A percentile compares a stretch with the other conserved stretches of the same genome.
phyloP scores from a whole-genome alignment of 2,329 filamentous ascomycete genomes.

The Hymenoscyphus fructigenus region DNA sequence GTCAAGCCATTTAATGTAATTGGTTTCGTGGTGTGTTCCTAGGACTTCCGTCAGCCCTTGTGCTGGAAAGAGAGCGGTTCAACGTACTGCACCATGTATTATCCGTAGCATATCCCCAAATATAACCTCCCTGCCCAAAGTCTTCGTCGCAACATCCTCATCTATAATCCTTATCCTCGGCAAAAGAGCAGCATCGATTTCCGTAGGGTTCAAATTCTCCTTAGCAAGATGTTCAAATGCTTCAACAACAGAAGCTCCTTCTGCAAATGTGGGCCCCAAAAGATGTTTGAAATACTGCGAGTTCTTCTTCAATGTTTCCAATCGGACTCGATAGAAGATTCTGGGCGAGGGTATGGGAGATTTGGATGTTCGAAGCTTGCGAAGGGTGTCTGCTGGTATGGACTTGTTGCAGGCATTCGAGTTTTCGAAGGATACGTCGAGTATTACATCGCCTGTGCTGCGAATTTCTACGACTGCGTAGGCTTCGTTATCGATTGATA shows the following conservation, averaged over 20 bases:
- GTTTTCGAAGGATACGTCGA: constrained; percentile 65
- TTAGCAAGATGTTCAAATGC: constrained; percentile 50
- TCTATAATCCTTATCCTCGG: constrained; percentile 64
- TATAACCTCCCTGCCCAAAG: constrained; percentile 58
- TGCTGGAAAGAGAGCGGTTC: not conserved
- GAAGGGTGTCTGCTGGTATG: constrained; percentile 48
- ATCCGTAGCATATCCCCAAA: constrained; percentile 67
- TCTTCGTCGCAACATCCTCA: constrained; percentile 65
- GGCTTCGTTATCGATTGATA: constrained; percentile 26
- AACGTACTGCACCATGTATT: constrained; percentile 55
- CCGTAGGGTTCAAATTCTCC: constrained; percentile 47
- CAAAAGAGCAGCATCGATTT: constrained; percentile 52
- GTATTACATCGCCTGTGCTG: constrained; percentile 60
- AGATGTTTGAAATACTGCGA: constrained; percentile 72
- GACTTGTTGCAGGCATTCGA: constrained; percentile 50
- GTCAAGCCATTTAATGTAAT: constrained; percentile 60
- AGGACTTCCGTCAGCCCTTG: constrained; percentile 7
- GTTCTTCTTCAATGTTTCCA: constrained; percentile 54
- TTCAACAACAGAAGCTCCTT: constrained; percentile 57
- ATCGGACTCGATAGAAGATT: constrained; percentile 57
- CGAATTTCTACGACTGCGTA: constrained; percentile 50
- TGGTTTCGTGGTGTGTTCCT: constrained; percentile 38
- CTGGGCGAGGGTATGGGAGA: constrained; percentile 28
- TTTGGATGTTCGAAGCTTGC: constrained; percentile 37
- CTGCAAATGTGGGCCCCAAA: constrained; percentile 62